Evolutionary conservation across 2,329 filamentous ascomycete species (phyloP), one percentile per base, ranked within the genome.

Genomic region (Fusarium pilosicola): DNA sequence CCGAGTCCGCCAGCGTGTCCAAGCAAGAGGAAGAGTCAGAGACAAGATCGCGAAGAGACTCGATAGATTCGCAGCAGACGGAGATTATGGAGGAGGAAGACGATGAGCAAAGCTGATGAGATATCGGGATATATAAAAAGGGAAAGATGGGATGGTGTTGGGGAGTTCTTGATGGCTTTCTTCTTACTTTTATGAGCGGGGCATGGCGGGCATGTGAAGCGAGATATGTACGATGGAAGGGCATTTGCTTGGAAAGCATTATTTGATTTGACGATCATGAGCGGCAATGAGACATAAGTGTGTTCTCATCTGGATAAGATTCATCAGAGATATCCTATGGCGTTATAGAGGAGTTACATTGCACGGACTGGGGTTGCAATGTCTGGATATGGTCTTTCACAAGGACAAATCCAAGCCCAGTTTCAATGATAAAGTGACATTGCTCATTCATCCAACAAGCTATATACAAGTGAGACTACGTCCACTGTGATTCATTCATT

Each of bases 351-450:
- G 51, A 55, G 42, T 49, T 55, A 58, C 36, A 68, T 39, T 52
- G 30, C 30, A 70, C 44, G 24, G n/a, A 34, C 44, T 38, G 32
- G 51, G 30, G 20, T 32, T 51, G 42, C 36, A 42, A 68, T 74
- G 68, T 49, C 34, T 80, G 78, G 30, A 77, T 79, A 82, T 55
- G 22, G 42, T 57, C 39, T 39, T 58, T 58, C 26, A 68, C 11
- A 20, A 24, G 24, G 52, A 41, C 34, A 30, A 56, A 38, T 54
- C 49, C 59, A 44, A 54, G 32, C 44, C 20, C 30, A 49, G 52
- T 61, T 57, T 42, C 44, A 54, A 65, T 64, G 32, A 56, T 46
- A 48, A 17, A 30, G 60, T 57, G 26, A 55, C 68, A 62, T 28
- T 65, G 24, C 38, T 39, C 36, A 39, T 58, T 63, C 41, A 71